Evolutionary conservation across 1,284 basidiomycete genomes (phyloP), one percentile per base, ranked within the genome.

Genomic region (Tylopilus sp.): DNA sequence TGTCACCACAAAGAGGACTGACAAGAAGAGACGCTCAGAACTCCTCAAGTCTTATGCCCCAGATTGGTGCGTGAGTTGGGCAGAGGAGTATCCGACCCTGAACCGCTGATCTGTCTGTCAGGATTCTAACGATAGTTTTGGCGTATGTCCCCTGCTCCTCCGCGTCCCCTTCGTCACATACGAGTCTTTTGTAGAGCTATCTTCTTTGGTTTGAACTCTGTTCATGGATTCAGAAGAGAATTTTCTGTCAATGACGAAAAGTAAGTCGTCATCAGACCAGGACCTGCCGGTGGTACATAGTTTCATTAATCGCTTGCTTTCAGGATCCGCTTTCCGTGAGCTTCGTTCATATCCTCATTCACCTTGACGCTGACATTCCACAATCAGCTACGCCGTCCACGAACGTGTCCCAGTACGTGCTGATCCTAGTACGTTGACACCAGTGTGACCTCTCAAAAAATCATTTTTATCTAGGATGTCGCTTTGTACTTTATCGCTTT

Each of bases 241-340:
- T 96, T 96, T 69, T 92, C 89, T 0, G 71, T 94, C 12, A 74
- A 76, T 34, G 92, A 96, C 67, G 83, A 83, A 11, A 83, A 88
- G 76, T 88, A 61, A 50, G 83, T 42, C 14, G 17, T 14, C 29
- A 36, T 38, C 35, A 46, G 31, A 30, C 34, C 31, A 26, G 46
- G 43, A 24, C 18, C 30, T 21, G 12, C n/a, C n/a, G n/a, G n/a
- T n/a, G 21, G 21, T 24, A 24, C 21, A 12, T 33, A 18, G 18
- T 24, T 34, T 40, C 35, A 20, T 30, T 49, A 15, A 55, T 35
- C 7, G 34, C 30, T 28, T 20, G 12, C 42, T 33, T 31, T 45
- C 49, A 73, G 71, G n/a, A 64, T 85, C 53, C 72, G 71, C 47
- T 75, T 81, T 61, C 75, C 83, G 83, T 85, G 62, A 67, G 82